phyloP scores from a whole-genome alignment of 768 basidiomycete species.

The Rubroboletus satanas region DNA sequence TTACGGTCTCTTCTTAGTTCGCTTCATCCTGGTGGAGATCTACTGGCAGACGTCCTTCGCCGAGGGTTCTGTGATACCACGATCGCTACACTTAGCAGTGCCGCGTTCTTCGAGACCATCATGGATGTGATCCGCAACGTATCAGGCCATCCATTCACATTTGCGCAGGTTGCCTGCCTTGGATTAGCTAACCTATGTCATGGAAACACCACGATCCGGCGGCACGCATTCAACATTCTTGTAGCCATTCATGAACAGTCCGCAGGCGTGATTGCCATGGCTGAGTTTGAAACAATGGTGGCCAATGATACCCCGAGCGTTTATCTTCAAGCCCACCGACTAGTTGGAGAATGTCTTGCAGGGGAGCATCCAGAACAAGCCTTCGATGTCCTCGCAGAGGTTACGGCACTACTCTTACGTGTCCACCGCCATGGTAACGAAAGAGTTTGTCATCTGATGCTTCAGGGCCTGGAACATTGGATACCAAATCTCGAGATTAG shows the following conservation, averaged over 20 bases:
- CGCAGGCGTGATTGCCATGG: conserved; percentile 63
- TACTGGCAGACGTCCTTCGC: conserved; percentile 63
- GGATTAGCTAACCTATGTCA: conserved; percentile 85
- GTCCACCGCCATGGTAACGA: conserved; percentile 49
- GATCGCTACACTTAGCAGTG: conserved; percentile 47
- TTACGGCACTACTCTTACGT: conserved; percentile 69
- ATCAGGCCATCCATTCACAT: conserved; percentile 58
- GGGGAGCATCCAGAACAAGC: conserved; percentile 69
- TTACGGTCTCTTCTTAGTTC: conserved; percentile 64
- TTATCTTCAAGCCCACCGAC: conserved; percentile 76
- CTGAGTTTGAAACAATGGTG: conserved; percentile 69
- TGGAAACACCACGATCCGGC: conserved; percentile 56
- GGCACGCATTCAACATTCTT: conserved; percentile 74
- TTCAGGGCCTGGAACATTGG: conserved; percentile 85
- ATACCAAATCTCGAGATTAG: conserved; percentile 59
- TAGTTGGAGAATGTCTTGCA: conserved; percentile 75
- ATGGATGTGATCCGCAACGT: conserved; percentile 60
- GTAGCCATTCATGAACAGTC: conserved; percentile 67
- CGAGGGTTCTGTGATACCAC: conserved; percentile 65
- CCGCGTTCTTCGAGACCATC: conserved; percentile 75
- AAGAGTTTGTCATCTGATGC: conserved; percentile 53
- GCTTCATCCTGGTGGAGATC: conserved; percentile 47
- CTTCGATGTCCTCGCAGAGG: conserved; percentile 60
- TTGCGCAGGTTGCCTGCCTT: conserved; percentile 71
- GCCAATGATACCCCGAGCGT: conserved; percentile 70